Conservation (phyloP, 345 rosid genomes). For the Salix koriyanagi region DNA sequence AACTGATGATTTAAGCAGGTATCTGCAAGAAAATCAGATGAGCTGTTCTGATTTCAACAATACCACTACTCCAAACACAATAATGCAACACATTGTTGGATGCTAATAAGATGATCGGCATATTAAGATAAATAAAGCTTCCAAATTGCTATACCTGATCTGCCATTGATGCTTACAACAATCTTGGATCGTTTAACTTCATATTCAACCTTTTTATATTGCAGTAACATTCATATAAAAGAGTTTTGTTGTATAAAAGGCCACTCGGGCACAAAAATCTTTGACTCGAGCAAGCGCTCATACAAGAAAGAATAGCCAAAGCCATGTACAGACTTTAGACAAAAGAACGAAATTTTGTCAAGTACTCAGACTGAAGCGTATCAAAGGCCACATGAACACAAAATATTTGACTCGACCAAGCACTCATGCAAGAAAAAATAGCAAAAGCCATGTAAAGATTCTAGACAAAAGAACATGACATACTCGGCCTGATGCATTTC, state of each 20-base stretch:
- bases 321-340: not conserved
- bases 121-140: not conserved
- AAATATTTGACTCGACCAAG: too few relatives aligned
- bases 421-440: not conserved
- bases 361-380: conserved; percentile 58
- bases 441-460: not conserved
- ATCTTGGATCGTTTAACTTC: not conserved
- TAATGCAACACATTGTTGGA: not conserved
- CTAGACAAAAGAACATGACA: conserved; percentile 4
- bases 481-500: conserved; percentile 78
- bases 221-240: not conserved
- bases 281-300: not conserved
- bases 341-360: not conserved
- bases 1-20: conserved; percentile 58
- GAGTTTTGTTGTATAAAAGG: not conserved
- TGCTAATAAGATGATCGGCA: not conserved
- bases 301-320: not conserved
- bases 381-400: too few relatives aligned
- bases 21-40: conserved; percentile 32
- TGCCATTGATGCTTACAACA: too few relatives aligned
- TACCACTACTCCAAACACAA: not conserved
- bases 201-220: not conserved
- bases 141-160: not conserved
- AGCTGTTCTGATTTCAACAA: not conserved
- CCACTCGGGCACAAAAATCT: not conserved